phyloP scores from a whole-genome alignment of 164 flowering plant species.

The Vitis cinerea region DNA sequence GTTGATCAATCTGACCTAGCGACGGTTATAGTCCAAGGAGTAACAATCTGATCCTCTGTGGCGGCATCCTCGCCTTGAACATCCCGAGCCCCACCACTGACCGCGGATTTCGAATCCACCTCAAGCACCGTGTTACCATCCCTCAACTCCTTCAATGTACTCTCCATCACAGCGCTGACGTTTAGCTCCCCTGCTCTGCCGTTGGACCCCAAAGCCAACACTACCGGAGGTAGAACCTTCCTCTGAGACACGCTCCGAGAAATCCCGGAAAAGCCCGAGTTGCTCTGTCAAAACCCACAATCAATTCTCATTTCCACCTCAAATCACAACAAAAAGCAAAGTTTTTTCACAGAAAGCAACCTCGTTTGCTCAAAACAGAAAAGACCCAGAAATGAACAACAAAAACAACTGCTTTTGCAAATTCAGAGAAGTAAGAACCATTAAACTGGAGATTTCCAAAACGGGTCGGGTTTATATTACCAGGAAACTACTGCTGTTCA shows the following conservation, averaged over 20 bases:
- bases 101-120: slow-evolving; percentile 26
- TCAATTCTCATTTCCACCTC: neutral
- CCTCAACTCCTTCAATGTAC: slow-evolving; percentile 25
- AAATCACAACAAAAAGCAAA: neutral
- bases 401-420: neutral
- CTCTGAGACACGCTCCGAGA: slow-evolving; percentile 15
- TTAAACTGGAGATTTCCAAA: slow-evolving; percentile 6
- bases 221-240: slow-evolving; percentile 24
- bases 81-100: slow-evolving; percentile 30
- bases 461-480: slow-evolving; percentile 29
- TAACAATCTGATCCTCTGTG: slow-evolving; percentile 38
- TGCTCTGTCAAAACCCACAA: slow-evolving; percentile 22
- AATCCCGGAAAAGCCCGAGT: slow-evolving; percentile 21
- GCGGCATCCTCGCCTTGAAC: slow-evolving; percentile 38
- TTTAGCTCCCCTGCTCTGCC: slow-evolving; percentile 23
- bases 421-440: neutral
- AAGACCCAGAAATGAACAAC: neutral
- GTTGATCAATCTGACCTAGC: slow-evolving; percentile 29
- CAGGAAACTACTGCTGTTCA: slow-evolving; percentile 35
- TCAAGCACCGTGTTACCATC: slow-evolving; percentile 20
- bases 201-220: slow-evolving; percentile 24
- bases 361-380: neutral
- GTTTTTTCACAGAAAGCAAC: neutral
- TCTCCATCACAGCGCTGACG: slow-evolving; percentile 32
- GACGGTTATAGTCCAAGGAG: slow-evolving; percentile 44